Percentiles rank a stretch among this genome's conserved stretches.
Conservation (phyloP, 805 yeast genomes). For the Yamadazyma philogaea region DNA sequence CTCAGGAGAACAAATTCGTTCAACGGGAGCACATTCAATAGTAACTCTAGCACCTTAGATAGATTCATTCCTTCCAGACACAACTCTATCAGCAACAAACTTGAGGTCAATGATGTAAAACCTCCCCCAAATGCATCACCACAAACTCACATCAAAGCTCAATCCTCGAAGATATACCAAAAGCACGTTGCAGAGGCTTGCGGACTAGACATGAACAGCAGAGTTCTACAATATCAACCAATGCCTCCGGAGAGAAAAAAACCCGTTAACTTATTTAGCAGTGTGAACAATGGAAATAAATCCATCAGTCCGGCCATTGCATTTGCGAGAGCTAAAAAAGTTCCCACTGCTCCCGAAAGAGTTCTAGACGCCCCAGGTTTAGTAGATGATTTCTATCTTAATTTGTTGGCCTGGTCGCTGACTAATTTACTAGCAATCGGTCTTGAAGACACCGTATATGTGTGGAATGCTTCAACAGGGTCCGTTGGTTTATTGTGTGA, state of each 20-base stretch:
- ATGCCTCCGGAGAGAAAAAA: slow-evolving; percentile 64
- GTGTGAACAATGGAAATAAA: slow-evolving; percentile 21
- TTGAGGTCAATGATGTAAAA: slow-evolving; percentile 24
- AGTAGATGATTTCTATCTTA: slow-evolving; percentile 87
- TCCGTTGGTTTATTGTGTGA: slow-evolving; percentile 68
- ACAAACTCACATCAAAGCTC: slow-evolving; percentile 52
- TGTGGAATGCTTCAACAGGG: slow-evolving; percentile 89
- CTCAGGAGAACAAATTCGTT: slow-evolving; percentile 35
- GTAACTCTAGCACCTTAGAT: slow-evolving; percentile 29
- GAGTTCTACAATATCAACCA: slow-evolving; percentile 86
- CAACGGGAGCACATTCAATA: slow-evolving; percentile 27
- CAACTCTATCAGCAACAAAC: slow-evolving; percentile 37
- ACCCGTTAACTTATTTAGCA: slow-evolving; percentile 32
- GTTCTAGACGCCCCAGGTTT: slow-evolving; percentile 96
- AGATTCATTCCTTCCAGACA: slow-evolving; percentile 44
- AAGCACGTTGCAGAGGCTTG: slow-evolving; percentile 92
- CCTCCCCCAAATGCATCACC: slow-evolving; percentile 51
- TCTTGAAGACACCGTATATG: slow-evolving; percentile 74
- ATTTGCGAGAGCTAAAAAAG: slow-evolving; percentile 66
- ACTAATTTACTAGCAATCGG: slow-evolving; percentile 86
- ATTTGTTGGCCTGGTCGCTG: slow-evolving; percentile 82
- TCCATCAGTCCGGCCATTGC: slow-evolving; percentile 49
- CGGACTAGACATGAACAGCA: slow-evolving; percentile 77
- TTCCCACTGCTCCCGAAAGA: slow-evolving; percentile 86
- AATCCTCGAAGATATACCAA: slow-evolving; percentile 58